phyloP scores from a whole-genome alignment of 148 eudicot species.

The Fagopyrum tataricum region DNA sequence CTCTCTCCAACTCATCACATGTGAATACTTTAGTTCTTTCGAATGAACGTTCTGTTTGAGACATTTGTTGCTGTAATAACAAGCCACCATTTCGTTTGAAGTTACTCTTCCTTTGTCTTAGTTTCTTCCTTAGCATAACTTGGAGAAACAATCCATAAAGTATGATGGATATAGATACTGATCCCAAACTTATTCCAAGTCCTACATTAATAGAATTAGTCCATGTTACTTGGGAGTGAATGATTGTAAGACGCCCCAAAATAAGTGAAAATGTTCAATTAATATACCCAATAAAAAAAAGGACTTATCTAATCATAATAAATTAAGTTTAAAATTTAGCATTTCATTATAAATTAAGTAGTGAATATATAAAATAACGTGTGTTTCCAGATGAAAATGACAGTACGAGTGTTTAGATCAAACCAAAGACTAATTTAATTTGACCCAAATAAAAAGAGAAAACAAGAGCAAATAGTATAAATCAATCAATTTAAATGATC shows the following conservation, averaged over 20 bases:
- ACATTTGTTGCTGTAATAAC: not conserved
- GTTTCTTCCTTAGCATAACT: not conserved
- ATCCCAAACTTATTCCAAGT: conserved; percentile 8
- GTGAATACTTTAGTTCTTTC: conserved; percentile 6
- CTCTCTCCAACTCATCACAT: not conserved
- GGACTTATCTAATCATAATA: not conserved
- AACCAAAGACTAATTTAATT: too few species aligned
- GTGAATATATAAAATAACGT: too few species aligned
- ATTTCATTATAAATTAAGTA: not conserved
- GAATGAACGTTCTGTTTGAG: not conserved
- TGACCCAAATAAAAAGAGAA: too few species aligned
- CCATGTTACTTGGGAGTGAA: too few species aligned
- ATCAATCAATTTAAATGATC: too few species aligned
- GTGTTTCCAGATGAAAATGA: too few species aligned
- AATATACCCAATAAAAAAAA: not conserved
- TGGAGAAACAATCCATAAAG: not conserved
- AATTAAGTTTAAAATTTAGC: not conserved
- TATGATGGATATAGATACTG: not conserved
- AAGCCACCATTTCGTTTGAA: conserved; percentile 1
- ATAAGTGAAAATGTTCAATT: not conserved
- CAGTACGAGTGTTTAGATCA: too few species aligned
- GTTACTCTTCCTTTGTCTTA: not conserved
- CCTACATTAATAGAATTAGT: not conserved
- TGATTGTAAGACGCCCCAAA: too few species aligned
- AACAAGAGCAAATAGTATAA: too few species aligned